Conservation (phyloP, 2,329 filamentous ascomycete species). For the Penicillium sp. region DNA sequence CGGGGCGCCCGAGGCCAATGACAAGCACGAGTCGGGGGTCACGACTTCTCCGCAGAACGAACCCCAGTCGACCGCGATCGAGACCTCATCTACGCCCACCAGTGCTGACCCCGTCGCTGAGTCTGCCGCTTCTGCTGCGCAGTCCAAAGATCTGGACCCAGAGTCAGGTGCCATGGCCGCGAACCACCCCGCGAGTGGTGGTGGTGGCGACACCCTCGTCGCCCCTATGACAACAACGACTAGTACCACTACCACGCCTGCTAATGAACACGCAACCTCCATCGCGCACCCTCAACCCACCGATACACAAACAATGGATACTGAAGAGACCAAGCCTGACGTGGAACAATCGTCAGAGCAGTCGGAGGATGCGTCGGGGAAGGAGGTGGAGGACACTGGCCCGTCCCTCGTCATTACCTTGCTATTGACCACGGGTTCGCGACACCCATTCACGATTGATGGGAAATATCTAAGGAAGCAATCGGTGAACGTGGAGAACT, state of each 20-base stretch:
- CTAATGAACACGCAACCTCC: constrained; percentile 15
- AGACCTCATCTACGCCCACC: constrained; percentile 13
- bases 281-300: constrained; percentile 17
- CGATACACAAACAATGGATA: constrained; percentile 22
- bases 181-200: constrained; percentile 27
- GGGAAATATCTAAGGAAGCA: constrained; percentile 82
- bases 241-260: constrained; percentile 11
- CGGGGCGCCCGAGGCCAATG: constrained; percentile 22
- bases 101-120: constrained; percentile 16
- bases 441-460: constrained; percentile 89
- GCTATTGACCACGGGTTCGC: constrained; percentile 77
- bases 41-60: constrained; percentile 26
- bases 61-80: constrained; percentile 17
- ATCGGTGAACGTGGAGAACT: constrained; percentile 74
- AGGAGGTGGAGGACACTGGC: constrained; percentile 44
- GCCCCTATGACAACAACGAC: constrained; percentile 23
- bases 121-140: constrained; percentile 10
- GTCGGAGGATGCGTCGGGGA: constrained; percentile 33
- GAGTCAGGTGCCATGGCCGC: constrained; percentile 19
- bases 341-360: constrained; percentile 27
- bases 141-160: constrained; percentile 13
- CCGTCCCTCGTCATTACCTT: constrained; percentile 68
- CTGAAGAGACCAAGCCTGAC: constrained; percentile 29
- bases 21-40: constrained; percentile 21
- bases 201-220: constrained; percentile 25